Evolutionary conservation across 768 basidiomycete genomes (phyloP), one percentile per base, ranked within the genome.

Genomic region (Pulveroboletus sp.): DNA sequence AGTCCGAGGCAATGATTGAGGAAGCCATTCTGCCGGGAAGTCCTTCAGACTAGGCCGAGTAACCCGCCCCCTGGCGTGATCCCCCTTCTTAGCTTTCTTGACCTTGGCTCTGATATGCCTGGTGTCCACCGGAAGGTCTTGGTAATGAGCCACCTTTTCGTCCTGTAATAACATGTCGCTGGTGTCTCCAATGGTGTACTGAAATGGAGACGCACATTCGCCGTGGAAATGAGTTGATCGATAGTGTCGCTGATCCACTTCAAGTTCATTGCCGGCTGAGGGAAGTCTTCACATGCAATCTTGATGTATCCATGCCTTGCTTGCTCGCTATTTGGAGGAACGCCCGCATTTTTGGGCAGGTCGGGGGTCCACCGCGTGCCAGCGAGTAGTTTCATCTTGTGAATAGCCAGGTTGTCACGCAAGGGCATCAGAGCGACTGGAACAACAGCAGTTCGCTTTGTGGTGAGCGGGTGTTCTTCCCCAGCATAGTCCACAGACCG

Each of bases 181-280:
- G 32, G 38, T 44, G 39, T 55, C 39, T 49, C 31, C 27, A 51
- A 56, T 24, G 39, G 31, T 10, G 39, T 35, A 39, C 39, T 33
- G 11, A 37, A 42, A 38, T 9, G 17, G 42, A 45, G 18, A 79
- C 91, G 58, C 63, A 96, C 95, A 66, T 93, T 92, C 9, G 93
- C 90, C 60, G 84, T 85, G n/a, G 68, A 69, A 54, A 97, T 66
- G 38, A 99, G 70, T 57, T 77, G 72, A 61, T 93, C 88, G 47
- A 99, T 68, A 14, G 82, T 77, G 63, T 98, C 94, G 57, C 86
- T 88, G 36, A 88, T 90, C 88, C 92, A 95, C 68, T 94, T 95
- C 60, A 95, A 73, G 69, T 99, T 99, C 88, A 89, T 86, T 26
- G 81, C 76, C 2, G 84, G 80, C 57, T 80, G 76, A 7, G 84